Conservation (phyloP, 1,139 yeast species). For the Meyerozyma guilliermondii region DNA sequence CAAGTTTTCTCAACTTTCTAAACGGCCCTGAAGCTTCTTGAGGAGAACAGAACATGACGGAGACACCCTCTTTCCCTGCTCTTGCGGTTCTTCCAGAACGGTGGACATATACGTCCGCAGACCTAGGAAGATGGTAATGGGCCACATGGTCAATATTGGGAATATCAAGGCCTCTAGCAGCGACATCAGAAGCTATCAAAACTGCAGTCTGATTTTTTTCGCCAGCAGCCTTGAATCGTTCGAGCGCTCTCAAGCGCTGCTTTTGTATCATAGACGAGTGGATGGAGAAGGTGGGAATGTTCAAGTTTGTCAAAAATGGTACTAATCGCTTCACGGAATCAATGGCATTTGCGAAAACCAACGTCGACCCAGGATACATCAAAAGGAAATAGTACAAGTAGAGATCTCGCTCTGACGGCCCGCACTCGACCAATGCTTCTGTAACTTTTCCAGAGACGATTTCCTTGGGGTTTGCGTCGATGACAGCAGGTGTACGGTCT, state of each 20-base stretch:
- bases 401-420: constrained; percentile 84
- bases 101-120: constrained; percentile 93
- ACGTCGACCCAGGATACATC: constrained; percentile 83
- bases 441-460: constrained; percentile 70
- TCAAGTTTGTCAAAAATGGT: constrained; percentile 67
- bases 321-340: constrained; percentile 86
- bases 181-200: constrained; percentile 92
- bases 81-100: constrained; percentile 98
- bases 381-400: constrained; percentile 82
- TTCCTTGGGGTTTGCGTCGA: constrained; percentile 87
- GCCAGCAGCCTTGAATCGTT: constrained; percentile 57
- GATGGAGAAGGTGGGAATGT: constrained; percentile 70
- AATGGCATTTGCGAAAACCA: constrained; percentile 91
- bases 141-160: constrained; percentile 90
- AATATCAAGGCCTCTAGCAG: constrained; percentile 97
- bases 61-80: constrained; percentile 91
- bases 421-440: constrained; percentile 90
- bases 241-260: constrained; percentile 82
- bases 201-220: constrained; percentile 56
- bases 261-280: constrained; percentile 96
- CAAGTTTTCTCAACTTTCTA: constrained; percentile 63
- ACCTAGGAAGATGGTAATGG: constrained; percentile 90
- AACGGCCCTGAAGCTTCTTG: constrained; percentile 90
- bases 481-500: constrained; percentile 52
- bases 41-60: constrained; percentile 88